A percentile compares a stretch with the other conserved stretches of the same genome.
phyloP scores from a whole-genome alignment of 257 asterid species.

The Capsicum pubescens region DNA sequence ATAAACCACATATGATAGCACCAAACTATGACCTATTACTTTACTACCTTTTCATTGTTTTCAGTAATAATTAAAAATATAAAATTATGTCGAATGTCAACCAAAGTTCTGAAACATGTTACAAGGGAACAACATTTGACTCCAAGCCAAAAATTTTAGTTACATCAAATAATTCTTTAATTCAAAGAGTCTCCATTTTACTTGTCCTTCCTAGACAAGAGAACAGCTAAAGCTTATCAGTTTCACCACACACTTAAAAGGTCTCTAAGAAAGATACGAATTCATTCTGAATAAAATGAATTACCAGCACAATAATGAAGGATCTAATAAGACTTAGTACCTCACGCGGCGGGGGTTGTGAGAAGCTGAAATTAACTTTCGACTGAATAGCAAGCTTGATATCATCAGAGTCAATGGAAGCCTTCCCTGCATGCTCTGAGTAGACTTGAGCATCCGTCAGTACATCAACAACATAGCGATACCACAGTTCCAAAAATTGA shows the following conservation, averaged over 20 bases:
- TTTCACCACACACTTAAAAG: neutral
- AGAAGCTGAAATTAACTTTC: constrained; percentile 86
- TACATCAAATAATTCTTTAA: constrained; percentile 9
- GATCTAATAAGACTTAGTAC: constrained; percentile 40
- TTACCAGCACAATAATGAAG: constrained; percentile 10
- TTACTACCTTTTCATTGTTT: neutral
- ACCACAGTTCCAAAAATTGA: constrained; percentile 84
- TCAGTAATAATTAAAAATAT: neutral
- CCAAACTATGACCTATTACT: neutral
- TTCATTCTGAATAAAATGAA: neutral
- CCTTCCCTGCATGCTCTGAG: constrained; percentile 84
- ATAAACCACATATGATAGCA: neutral
- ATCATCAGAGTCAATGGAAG: constrained; percentile 77
- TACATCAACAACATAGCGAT: constrained; percentile 77
- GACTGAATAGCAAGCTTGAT: constrained; percentile 86
- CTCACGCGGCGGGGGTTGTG: constrained; percentile 94
- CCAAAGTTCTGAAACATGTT: neutral
- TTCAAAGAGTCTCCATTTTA: neutral
- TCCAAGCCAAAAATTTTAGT: neutral
- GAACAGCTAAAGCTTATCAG: neutral
- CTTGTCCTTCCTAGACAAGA: neutral
- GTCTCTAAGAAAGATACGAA: constrained; percentile 13
- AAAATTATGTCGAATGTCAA: neutral
- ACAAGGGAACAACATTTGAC: neutral
- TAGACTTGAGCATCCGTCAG: constrained; percentile 81